phyloP scores from a whole-genome alignment of 75 land plant genomes.

The Pinus tabuliformis region DNA sequence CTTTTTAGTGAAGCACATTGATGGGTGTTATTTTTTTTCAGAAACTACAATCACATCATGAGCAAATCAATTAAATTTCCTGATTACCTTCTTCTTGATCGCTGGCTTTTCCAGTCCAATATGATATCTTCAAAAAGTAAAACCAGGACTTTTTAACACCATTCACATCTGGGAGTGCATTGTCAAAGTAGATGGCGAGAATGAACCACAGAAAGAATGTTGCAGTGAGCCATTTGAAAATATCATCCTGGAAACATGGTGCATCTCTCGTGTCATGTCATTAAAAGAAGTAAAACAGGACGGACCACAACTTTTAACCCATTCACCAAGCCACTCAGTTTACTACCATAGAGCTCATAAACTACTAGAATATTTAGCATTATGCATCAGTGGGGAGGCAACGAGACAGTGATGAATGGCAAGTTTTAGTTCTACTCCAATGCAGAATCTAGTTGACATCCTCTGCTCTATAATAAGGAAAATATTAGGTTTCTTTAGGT shows the following conservation, averaged over 20 bases:
- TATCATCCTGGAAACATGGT: conserved; percentile 46
- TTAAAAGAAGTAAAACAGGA: conserved; percentile 71
- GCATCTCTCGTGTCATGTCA: conserved; percentile 75
- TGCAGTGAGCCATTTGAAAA: conserved; percentile 68
- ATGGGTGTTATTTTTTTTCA: not conserved
- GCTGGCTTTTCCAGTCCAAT: conserved; percentile 84
- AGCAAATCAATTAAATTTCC: conserved; percentile 1
- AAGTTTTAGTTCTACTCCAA: too few relatives aligned
- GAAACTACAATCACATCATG: not conserved
- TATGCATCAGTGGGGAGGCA: too few relatives aligned
- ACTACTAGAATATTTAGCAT: not conserved
- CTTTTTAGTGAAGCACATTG: not conserved
- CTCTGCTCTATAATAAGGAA: too few relatives aligned
- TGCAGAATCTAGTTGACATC: too few relatives aligned
- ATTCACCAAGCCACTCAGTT: not conserved
- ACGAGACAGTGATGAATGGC: too few relatives aligned
- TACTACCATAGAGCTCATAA: not conserved
- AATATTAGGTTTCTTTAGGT: too few relatives aligned
- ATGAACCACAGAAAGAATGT: conserved; percentile 86
- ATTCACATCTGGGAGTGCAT: conserved; percentile 73
- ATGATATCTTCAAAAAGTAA: conserved; percentile 79
- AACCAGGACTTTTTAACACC: conserved; percentile 87
- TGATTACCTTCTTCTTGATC: conserved; percentile 64
- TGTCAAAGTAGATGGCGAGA: conserved; percentile 94
- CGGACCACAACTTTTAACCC: not conserved